These are phyloP conservation scores for Pelargonium australe DNA, from an alignment of 441 rosid species.

Conservation along the genomic window DNA sequence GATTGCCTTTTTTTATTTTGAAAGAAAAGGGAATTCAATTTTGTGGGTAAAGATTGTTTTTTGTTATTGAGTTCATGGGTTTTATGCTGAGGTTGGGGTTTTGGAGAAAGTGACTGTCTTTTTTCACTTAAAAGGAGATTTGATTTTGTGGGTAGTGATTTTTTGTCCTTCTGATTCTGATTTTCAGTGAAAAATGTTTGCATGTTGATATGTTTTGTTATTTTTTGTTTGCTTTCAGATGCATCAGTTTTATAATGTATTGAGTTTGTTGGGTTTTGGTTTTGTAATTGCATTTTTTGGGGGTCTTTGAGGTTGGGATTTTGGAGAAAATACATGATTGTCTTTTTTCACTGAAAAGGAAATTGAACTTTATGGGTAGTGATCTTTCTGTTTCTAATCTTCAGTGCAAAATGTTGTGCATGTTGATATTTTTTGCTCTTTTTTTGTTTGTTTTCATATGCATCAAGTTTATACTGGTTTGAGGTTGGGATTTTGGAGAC, in stretches of 20 bases:
- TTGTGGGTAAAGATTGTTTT: no score
- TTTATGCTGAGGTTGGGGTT: neutral
- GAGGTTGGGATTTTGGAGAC: no score
- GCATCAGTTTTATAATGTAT: neutral
- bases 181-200: neutral
- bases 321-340: no score
- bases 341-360: no score
- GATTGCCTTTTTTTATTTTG: no score
- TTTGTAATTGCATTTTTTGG: no score
- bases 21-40: no score
- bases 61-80: neutral
- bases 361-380: no score
- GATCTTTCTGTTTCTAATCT: neutral
- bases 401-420: neutral
- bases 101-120: neutral
- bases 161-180: neutral
- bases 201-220: neutral
- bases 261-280: no score
- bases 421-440: neutral
- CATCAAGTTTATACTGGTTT: neutral
- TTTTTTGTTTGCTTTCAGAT: neutral
- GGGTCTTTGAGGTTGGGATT: no score
- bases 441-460: neutral
- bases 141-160: neutral
- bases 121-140: neutral